Base-by-base conservation (phyloP, 148 eudicot genomes). In the Pharnaceum exiguum region DNA sequence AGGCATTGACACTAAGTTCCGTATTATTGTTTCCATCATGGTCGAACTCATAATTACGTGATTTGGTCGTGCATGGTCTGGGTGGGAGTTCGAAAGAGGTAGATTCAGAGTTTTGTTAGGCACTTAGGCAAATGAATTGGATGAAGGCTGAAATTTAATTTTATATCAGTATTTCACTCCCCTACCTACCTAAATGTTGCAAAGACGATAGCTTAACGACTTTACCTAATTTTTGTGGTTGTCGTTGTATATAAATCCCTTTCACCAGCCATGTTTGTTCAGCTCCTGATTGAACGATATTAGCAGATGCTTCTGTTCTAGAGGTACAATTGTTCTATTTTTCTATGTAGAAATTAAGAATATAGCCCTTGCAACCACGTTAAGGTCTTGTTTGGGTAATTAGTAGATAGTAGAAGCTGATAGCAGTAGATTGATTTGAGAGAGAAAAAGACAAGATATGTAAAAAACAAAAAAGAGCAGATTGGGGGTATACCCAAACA, bases 81-180 rank as follows among this genome's bases (percentile, higher is more conserved):
- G 68, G 52, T 52, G 52, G n/a, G 59, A 43, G 16, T 28, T 25
- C 15, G 27, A 29, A 16, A 40, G 63, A 27, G 52, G 30, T 23
- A 11, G 25, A 44, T 27, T n/a, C 48, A 17, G 28, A 43, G 38
- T 22, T 30, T 29, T 29, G 28, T 45, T 59, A 59, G 64, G 64
- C 37, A 59, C 33, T 45, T 59, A 59, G 64, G 64, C 37, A 59
- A 31, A 46, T 30, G 32, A 17, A 27, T 59, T 40, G 42, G 21
- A 42, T 42, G 33, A 22, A 42, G 30, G 31, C 21, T 39, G 19
- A 10, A 38, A 19, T 21, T 29, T 52, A n/a, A n/a, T n/a, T n/a
- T n/a, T n/a, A n/a, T n/a, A n/a, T n/a, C n/a, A 31, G 24, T 54
- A 51, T n/a, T 5, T 46, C 46, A 37, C 40, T 42, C 43, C 24